Conservation (phyloP, 805 yeast genomes). For the Wickerhamomyces ciferrii region DNA sequence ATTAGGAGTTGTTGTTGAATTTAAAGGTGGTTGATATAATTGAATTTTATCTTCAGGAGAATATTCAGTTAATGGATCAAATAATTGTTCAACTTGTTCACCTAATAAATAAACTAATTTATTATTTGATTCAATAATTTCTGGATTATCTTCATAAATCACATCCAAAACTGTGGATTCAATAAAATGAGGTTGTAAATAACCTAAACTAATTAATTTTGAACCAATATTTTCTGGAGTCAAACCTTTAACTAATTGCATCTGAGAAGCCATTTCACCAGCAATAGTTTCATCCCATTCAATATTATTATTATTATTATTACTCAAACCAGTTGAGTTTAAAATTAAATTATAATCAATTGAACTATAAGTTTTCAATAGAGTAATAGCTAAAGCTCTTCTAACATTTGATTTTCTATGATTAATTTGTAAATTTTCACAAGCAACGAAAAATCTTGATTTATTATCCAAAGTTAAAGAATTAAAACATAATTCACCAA, state of each 20-base stretch:
- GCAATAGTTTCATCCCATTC: slow-evolving; percentile 82
- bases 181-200: slow-evolving; percentile 43
- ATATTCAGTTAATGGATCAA: slow-evolving; percentile 86
- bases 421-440: slow-evolving; percentile 54
- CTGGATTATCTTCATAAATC: slow-evolving; percentile 53
- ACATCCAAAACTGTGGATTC: slow-evolving; percentile 65
- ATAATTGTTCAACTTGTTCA: slow-evolving; percentile 79
- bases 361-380: slow-evolving; percentile 60
- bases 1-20: slow-evolving; percentile 5
- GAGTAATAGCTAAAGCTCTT: slow-evolving; percentile 70
- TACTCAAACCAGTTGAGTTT: slow-evolving; percentile 5
- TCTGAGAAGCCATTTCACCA: slow-evolving; percentile 67
- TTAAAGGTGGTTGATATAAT: slow-evolving; percentile 57
- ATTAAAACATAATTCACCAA: slow-evolving; percentile 59
- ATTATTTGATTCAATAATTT: slow-evolving; percentile 62
- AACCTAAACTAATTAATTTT: slow-evolving; percentile 50
- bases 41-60: slow-evolving; percentile 84
- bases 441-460: slow-evolving; percentile 76
- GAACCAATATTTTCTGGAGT: slow-evolving; percentile 56
- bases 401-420: slow-evolving; percentile 56
- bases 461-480: slow-evolving; percentile 50
- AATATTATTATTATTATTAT: slow-evolving; percentile 19
- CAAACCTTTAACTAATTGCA: slow-evolving; percentile 47
- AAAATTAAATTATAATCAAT: slow-evolving; percentile 29
- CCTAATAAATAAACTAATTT: slow-evolving; percentile 74